These are phyloP conservation scores for Aeminium ludgeri DNA, from an alignment of 495 filamentous ascomycete species.

Conservation along the genomic window DNA sequence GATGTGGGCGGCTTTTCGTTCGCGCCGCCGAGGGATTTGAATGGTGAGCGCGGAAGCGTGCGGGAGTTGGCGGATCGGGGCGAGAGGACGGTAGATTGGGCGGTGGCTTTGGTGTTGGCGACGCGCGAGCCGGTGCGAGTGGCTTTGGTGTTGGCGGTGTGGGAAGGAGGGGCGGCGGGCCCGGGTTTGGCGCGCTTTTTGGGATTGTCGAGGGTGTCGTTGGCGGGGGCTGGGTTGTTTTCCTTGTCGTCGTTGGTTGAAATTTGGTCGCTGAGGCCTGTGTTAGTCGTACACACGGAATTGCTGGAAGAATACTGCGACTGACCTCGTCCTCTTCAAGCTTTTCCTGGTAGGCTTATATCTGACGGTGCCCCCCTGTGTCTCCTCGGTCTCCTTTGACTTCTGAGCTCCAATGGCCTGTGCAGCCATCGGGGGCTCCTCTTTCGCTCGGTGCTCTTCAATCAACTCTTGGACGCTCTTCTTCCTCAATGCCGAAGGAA, in stretches of 20 bases:
- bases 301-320: neutral
- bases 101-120: too few species aligned
- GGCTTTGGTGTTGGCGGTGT: constrained; percentile 16
- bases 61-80: constrained; percentile 69
- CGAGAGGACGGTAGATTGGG: constrained; percentile 48
- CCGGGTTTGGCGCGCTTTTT: constrained; percentile 45
- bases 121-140: constrained; percentile 35
- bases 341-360: constrained; percentile 19
- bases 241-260: constrained; percentile 67
- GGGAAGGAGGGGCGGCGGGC: constrained; percentile 17
- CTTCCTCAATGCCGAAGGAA: constrained; percentile 63
- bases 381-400: constrained; percentile 10
- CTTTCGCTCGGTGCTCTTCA: constrained; percentile 34
- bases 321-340: constrained; percentile 46
- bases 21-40: constrained; percentile 30
- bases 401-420: constrained; percentile 2
- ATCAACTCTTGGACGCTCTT: constrained; percentile 72
- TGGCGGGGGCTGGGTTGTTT: constrained; percentile 3
- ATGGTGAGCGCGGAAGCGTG: constrained; percentile 43
- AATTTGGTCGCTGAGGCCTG: constrained; percentile 40
- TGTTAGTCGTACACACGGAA: neutral
- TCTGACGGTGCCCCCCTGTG: constrained; percentile 5
- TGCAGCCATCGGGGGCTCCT: constrained; percentile 19
- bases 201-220: constrained; percentile 26
- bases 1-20: constrained; percentile 34